Percentiles rank a stretch among this genome's conserved stretches.
Conservation (phyloP, 2,329 filamentous ascomycete species). For the Grosmannia penicillata region DNA sequence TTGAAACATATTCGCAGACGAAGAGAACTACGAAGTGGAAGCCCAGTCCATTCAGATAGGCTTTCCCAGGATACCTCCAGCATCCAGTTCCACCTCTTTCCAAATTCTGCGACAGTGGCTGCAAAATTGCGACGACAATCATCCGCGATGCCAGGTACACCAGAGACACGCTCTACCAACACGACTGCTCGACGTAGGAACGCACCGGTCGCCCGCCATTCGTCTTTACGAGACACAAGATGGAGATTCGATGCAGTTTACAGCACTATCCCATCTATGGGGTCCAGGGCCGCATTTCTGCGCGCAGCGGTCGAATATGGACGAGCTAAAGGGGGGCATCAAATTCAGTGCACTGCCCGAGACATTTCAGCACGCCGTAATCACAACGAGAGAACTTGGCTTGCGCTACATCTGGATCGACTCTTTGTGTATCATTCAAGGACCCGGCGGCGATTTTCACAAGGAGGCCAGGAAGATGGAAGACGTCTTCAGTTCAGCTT, state of each 20-base stretch:
- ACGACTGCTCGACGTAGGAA: constrained; percentile 12
- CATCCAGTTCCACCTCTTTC: constrained; percentile 5
- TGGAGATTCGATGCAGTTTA: constrained; percentile 1
- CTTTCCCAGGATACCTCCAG: constrained; percentile 6
- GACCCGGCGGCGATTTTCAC: constrained; percentile 11
- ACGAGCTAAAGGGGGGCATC: not conserved
- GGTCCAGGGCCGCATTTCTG: constrained; percentile 9
- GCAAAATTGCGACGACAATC: constrained; percentile 6
- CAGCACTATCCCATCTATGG: constrained; percentile 15
- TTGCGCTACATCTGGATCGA: constrained; percentile 13
- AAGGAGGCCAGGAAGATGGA: constrained; percentile 14
- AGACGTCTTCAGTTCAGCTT: constrained; percentile 14
- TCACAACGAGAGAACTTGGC: constrained; percentile 6
- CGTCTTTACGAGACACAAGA: constrained; percentile 2
- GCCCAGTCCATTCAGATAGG: constrained; percentile 7
- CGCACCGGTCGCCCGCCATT: not conserved
- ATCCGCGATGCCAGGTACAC: not conserved
- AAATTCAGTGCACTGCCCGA: constrained; percentile 1
- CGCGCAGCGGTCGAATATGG: constrained; percentile 4
- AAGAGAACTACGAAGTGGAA: not conserved
- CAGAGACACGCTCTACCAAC: constrained; percentile 7
- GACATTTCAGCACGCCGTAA: constrained; percentile 10
- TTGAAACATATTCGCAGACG: not conserved
- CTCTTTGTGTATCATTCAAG: constrained; percentile 13
- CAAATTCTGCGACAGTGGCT: constrained; percentile 9